Evolutionary conservation across 352 stramenopile genomes (phyloP).

Genomic region (Globisporangium recalcitrans): DNA sequence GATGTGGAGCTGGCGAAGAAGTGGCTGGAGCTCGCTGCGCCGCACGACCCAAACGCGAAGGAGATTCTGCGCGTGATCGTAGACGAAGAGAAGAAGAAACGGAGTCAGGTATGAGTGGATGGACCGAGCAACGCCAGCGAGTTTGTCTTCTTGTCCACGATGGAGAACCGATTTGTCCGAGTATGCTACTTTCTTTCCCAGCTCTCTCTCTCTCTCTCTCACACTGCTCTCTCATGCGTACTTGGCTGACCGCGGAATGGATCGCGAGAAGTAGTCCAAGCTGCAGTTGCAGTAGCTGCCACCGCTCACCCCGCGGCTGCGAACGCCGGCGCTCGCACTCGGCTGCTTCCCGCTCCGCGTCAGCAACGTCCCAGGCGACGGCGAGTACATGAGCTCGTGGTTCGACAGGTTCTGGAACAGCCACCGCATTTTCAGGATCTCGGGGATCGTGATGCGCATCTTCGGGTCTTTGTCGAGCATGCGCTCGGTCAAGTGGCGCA

Average conservation of each 20-base stretch:
- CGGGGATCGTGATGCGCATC: conserved; percentile 40
- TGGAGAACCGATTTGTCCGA: neutral
- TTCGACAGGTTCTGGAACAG: conserved; percentile 28
- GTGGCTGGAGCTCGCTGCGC: conserved; percentile 72
- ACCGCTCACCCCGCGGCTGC: neutral
- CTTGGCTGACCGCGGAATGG: conserved; percentile 6
- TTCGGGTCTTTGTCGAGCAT: conserved; percentile 53
- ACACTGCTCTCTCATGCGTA: conserved; percentile 12
- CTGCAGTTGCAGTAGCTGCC: conserved; percentile 7
- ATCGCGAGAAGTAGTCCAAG: conserved; percentile 7
- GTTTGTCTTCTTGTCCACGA: neutral
- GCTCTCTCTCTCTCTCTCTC: neutral
- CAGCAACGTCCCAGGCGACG: neutral
- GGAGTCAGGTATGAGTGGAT: conserved; percentile 3
- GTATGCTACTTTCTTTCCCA: neutral
- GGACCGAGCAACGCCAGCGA: neutral
- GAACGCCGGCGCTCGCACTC: neutral
- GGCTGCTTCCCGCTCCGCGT: neutral
- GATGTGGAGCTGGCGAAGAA: conserved; percentile 57
- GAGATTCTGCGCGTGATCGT: conserved; percentile 51
- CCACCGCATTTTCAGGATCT: conserved; percentile 54
- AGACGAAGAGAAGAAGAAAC: conserved; percentile 9
- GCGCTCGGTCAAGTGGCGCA: conserved; percentile 31
- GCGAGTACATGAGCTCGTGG: conserved; percentile 3
- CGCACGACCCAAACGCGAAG: conserved; percentile 74